Percentiles rank a stretch among this genome's conserved stretches.
These are phyloP conservation scores for Antrodiella citrinella DNA, from an alignment of 768 basidiomycete species.

Conservation along the genomic window DNA sequence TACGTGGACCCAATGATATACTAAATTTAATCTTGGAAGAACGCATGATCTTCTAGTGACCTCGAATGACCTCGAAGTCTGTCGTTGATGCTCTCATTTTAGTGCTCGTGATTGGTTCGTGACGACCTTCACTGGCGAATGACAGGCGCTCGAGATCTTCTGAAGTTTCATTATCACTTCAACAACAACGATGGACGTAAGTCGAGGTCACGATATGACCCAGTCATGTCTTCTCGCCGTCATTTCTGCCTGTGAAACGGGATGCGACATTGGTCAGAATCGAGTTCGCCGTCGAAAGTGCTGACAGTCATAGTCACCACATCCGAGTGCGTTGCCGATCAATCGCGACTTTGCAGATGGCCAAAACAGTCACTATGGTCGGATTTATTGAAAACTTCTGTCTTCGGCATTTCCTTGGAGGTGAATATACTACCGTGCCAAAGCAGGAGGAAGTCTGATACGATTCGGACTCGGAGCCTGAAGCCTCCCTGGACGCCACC, in stretches of 20 bases:
- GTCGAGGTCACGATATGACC: background rate
- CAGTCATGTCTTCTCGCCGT: background rate
- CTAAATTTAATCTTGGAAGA: background rate
- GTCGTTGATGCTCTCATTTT: background rate
- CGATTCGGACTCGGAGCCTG: too few species aligned
- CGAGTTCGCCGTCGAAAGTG: background rate
- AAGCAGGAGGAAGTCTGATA: background rate
- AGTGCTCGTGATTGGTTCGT: background rate
- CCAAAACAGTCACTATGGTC: background rate
- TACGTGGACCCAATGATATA: background rate
- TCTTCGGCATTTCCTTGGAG: background rate
- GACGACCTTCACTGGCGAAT: too few species aligned
- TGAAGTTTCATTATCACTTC: background rate
- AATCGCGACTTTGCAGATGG: background rate
- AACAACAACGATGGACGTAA: background rate
- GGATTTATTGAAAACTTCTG: background rate
- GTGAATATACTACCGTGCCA: background rate
- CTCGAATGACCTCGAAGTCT: background rate
- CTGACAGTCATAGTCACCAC: background rate
- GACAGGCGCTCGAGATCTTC: background rate
- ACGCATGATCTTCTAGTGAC: background rate
- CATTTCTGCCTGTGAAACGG: background rate
- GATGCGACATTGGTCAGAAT: background rate
- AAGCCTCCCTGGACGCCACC: too few species aligned
- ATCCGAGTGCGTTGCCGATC: background rate